These are phyloP conservation scores for Coniochaeta prunicola DNA, from an alignment of 2,329 filamentous ascomycete genomes.

Conservation along the genomic window DNA sequence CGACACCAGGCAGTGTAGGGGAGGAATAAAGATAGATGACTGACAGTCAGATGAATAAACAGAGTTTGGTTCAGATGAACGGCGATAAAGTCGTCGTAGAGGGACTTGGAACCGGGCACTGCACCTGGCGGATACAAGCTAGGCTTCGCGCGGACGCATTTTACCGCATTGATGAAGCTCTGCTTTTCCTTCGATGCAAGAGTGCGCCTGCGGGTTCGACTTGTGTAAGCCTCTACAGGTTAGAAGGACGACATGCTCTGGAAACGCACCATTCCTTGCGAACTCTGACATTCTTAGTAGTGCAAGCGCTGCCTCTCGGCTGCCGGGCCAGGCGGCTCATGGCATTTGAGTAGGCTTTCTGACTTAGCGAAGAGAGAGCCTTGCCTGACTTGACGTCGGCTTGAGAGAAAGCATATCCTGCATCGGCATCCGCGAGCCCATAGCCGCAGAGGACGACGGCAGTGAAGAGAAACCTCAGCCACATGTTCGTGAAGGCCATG, in stretches of 20 bases:
- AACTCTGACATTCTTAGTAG: neutral
- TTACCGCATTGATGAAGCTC: conserved; percentile 15
- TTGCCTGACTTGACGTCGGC: neutral
- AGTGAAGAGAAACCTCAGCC: neutral
- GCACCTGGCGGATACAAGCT: conserved; percentile 8
- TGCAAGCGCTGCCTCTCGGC: neutral
- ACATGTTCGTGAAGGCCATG: neutral
- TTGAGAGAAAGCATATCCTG: neutral
- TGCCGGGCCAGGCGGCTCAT: neutral
- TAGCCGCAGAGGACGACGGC: neutral
- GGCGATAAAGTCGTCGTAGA: conserved; percentile 14
- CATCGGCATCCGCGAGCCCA: neutral
- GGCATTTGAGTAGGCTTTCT: neutral
- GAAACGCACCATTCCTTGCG: neutral
- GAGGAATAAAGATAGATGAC: neutral
- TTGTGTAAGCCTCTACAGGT: neutral
- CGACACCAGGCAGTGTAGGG: no score
- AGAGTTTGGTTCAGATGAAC: conserved; percentile 8
- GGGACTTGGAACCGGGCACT: conserved; percentile 12
- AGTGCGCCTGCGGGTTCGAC: neutral
- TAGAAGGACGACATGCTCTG: neutral
- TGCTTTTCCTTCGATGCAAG: neutral
- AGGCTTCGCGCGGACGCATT: conserved; percentile 18
- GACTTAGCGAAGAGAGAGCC: neutral
- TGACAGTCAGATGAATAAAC: conserved; percentile 7